phyloP scores from a whole-genome alignment of 495 filamentous ascomycete genomes.

The Sphaerosporella brunnea region DNA sequence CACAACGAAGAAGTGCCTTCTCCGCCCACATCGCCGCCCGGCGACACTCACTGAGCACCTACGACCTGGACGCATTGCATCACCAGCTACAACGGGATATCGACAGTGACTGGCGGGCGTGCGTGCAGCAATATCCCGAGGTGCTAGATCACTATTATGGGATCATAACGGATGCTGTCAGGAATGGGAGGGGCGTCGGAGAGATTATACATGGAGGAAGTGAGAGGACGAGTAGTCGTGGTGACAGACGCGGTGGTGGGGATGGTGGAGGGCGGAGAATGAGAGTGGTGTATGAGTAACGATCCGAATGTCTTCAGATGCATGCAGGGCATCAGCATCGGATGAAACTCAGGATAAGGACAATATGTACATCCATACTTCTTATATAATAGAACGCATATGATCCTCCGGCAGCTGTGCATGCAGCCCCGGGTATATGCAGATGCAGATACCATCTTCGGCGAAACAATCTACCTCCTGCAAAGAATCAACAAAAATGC shows the following conservation, averaged over 20 bases:
- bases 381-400: too few species aligned
- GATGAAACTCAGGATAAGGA: too few species aligned
- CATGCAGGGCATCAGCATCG: too few species aligned
- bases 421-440: too few species aligned
- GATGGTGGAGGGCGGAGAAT: too few species aligned
- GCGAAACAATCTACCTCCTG: too few species aligned
- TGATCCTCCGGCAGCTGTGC: too few species aligned
- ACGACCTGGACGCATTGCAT: constrained; percentile 40
- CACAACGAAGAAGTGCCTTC: constrained; percentile 39
- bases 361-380: too few species aligned
- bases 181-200: not conserved
- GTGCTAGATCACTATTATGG: constrained; percentile 52
- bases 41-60: constrained; percentile 31
- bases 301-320: too few species aligned
- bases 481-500: too few species aligned
- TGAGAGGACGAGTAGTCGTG: not conserved
- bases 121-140: constrained; percentile 52
- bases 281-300: not conserved
- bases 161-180: not conserved
- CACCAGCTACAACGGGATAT: constrained; percentile 46
- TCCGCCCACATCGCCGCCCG: constrained; percentile 15
- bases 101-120: constrained; percentile 54
- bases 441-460: too few species aligned
- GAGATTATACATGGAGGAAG: constrained; percentile 1
- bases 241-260: too few species aligned